Conservation (phyloP, 805 yeast species). For the Ogataea neopini region DNA sequence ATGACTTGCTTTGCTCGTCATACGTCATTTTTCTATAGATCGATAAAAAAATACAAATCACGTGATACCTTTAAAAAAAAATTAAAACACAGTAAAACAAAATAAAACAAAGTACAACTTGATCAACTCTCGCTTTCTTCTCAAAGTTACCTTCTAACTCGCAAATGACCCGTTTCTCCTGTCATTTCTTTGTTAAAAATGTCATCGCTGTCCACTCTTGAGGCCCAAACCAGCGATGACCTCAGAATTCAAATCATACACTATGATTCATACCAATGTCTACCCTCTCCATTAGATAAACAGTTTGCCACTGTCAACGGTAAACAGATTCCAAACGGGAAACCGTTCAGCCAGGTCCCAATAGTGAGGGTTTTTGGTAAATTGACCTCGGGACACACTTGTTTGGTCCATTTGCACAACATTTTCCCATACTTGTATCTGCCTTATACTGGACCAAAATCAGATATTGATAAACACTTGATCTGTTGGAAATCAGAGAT, state of each 20-base stretch:
- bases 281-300: slow-evolving; percentile 57
- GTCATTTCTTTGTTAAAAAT: not conserved
- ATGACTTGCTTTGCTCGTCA: too few relatives aligned
- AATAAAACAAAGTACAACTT: too few relatives aligned
- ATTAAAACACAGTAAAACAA: too few relatives aligned
- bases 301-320: slow-evolving; percentile 34
- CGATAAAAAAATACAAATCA: too few relatives aligned
- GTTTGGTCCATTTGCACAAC: slow-evolving; percentile 77
- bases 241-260: slow-evolving; percentile 57
- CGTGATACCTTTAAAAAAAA: too few relatives aligned
- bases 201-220: slow-evolving; percentile 12
- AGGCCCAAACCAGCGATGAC: slow-evolving; percentile 12
- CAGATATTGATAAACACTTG: slow-evolving; percentile 37
- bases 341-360: slow-evolving; percentile 58
- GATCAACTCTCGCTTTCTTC: too few relatives aligned
- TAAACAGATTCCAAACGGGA: slow-evolving; percentile 11
- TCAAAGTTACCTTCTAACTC: too few relatives aligned
- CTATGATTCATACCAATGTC: slow-evolving; percentile 64
- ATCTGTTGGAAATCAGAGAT: slow-evolving; percentile 41
- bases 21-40: too few relatives aligned
- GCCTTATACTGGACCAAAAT: slow-evolving; percentile 49
- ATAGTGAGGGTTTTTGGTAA: slow-evolving; percentile 77
- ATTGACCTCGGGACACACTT: slow-evolving; percentile 57
- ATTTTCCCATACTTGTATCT: slow-evolving; percentile 79
- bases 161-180: too few relatives aligned